phyloP scores from a whole-genome alignment of 176 grass and related monocot species.

The Dactylis glomerata region DNA sequence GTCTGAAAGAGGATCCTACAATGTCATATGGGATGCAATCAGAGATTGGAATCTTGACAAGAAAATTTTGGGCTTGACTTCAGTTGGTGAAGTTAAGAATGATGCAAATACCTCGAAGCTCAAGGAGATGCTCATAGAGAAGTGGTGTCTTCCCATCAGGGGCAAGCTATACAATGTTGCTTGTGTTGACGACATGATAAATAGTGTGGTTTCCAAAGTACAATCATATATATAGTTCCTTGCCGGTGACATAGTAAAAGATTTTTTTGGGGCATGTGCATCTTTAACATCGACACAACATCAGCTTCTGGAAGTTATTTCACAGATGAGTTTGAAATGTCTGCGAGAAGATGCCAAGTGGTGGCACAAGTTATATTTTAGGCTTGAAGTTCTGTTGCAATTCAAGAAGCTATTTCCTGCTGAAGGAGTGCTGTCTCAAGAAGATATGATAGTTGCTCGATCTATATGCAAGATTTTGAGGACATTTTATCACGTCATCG shows the following conservation, averaged over 20 bases:
- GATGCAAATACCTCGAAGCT: slow-evolving; percentile 26
- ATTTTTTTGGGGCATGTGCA: slow-evolving; percentile 27
- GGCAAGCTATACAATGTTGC: slow-evolving; percentile 39
- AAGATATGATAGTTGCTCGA: slow-evolving; percentile 16
- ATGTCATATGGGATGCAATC: slow-evolving; percentile 47
- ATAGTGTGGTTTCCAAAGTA: slow-evolving; percentile 31
- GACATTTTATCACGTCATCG: slow-evolving; percentile 40
- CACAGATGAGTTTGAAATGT: slow-evolving; percentile 45
- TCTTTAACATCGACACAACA: slow-evolving; percentile 30
- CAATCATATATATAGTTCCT: slow-evolving; percentile 37
- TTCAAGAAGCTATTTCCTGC: slow-evolving; percentile 41
- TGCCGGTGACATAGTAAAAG: slow-evolving; percentile 34
- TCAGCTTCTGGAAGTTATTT: slow-evolving; percentile 40
- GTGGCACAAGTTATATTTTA: slow-evolving; percentile 49
- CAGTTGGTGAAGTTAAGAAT: slow-evolving; percentile 41
- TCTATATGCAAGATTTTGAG: slow-evolving; percentile 46
- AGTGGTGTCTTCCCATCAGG: slow-evolving; percentile 42
- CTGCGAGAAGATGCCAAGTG: slow-evolving; percentile 44
- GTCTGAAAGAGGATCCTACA: slow-evolving; percentile 43
- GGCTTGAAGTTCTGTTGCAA: slow-evolving; percentile 46
- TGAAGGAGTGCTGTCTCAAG: slow-evolving; percentile 20
- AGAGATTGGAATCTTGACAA: slow-evolving; percentile 45
- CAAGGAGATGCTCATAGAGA: slow-evolving; percentile 31
- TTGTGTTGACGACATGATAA: slow-evolving; percentile 44
- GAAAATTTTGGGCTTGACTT: slow-evolving; percentile 46